Conservation (phyloP, 2,329 filamentous ascomycete genomes). For the Colletotrichum australisinense region DNA sequence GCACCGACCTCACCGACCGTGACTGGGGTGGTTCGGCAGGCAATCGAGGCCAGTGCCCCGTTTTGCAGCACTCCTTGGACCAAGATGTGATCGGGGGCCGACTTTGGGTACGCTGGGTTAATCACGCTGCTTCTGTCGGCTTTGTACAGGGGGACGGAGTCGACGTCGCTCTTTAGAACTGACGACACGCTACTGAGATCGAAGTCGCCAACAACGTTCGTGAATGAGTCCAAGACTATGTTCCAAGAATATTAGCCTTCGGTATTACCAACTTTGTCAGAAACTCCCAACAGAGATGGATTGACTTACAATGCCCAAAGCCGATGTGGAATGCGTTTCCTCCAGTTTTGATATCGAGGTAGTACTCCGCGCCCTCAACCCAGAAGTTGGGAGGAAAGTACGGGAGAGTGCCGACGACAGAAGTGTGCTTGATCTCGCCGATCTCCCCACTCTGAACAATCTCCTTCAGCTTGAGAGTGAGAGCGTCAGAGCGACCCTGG, state of each 20-base stretch:
- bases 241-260: neutral
- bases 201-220: constrained; percentile 47
- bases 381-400: constrained; percentile 33
- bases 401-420: neutral
- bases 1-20: constrained; percentile 40
- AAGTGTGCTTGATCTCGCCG: constrained; percentile 36
- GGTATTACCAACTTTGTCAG: neutral
- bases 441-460: constrained; percentile 54
- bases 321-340: constrained; percentile 41
- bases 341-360: constrained; percentile 39
- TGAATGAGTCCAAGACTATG: constrained; percentile 48
- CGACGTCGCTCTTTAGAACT: constrained; percentile 41
- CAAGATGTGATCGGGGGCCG: constrained; percentile 47
- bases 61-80: constrained; percentile 46
- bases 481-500: constrained; percentile 55
- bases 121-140: constrained; percentile 37
- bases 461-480: constrained; percentile 52
- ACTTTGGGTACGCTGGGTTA: constrained; percentile 40
- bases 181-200: constrained; percentile 40
- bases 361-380: constrained; percentile 38
- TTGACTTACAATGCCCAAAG: constrained; percentile 45
- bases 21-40: constrained; percentile 37
- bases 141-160: constrained; percentile 39
- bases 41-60: constrained; percentile 45
- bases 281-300: fast-evolving